Percentiles rank a stretch among this genome's conserved stretches.
Evolutionary conservation across 164 flowering plant genomes (phyloP).

Genomic region (Tinospora cordifolia): DNA sequence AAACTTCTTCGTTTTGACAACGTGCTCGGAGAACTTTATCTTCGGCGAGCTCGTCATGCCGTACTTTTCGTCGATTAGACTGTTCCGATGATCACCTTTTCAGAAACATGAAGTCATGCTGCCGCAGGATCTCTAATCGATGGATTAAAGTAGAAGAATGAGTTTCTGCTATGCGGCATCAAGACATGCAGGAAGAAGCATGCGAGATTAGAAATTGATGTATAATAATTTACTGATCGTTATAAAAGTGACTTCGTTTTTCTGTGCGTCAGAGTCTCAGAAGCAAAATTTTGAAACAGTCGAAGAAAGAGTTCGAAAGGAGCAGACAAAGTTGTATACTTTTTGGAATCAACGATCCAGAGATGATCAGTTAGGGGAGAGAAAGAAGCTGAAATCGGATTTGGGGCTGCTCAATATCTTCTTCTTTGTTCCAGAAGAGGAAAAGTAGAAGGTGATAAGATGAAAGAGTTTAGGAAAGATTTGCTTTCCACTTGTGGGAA

Average conservation of each 20-base stretch:
- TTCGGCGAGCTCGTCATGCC: background rate
- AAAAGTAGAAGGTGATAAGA: background rate
- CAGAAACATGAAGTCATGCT: slow-evolving; percentile 2
- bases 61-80: background rate
- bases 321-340: too few relatives aligned
- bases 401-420: background rate
- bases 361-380: background rate
- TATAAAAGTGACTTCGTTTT: too few relatives aligned
- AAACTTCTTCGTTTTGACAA: slow-evolving; percentile 24
- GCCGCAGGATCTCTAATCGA: slow-evolving; percentile 1
- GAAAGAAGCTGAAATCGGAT: background rate
- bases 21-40: slow-evolving; percentile 35
- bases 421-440: too few relatives aligned
- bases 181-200: background rate
- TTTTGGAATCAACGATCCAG: background rate
- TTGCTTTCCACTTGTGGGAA: too few relatives aligned
- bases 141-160: background rate
- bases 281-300: too few relatives aligned
- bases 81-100: background rate
- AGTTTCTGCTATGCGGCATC: slow-evolving; percentile 3
- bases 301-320: too few relatives aligned
- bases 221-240: too few relatives aligned
- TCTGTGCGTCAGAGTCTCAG: too few relatives aligned
- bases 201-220: too few relatives aligned
- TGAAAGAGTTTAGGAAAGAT: too few relatives aligned